Base-by-base conservation (phyloP, 495 filamentous ascomycete species). In the Penicillium atrosanguineum region DNA sequence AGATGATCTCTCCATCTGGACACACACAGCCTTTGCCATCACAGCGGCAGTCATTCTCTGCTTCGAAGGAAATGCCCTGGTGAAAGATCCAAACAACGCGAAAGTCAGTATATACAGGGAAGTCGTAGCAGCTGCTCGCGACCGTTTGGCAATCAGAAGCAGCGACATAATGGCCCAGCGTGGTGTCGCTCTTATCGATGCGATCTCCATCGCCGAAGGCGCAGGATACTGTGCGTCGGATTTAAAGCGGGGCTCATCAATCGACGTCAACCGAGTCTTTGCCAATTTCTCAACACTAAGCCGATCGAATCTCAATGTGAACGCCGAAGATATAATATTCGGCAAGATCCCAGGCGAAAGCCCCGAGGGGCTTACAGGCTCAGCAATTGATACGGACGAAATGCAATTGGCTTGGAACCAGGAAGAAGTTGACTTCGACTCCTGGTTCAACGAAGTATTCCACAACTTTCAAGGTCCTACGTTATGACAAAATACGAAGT, bases 41-140 rank as follows among this genome's bases (percentile, higher is more conserved):
- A 69, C 66, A 5, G 66, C 66, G 3, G 63, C 63, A 1, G 64
- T 69, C 9, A 69, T 69, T 19, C 55, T 69, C 34, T 69, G 66
- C 46, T 69, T 69, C 15, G 61, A 69, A 16, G 50, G 67, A 0
- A 67, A 64, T 40, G 57, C 66, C 12, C 54, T 50, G 15, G 39
- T 55, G 14, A 52, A 64, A 19, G 36, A 59, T 18, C 36, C 56
- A 18, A 48, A 47, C 18, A 44, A 50, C 29, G 46, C 45, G 11
- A 60, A 50, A 16, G 55, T 56, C 1, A 52, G 59, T 21, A 54
- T 54, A 28, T 67, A 67, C 52, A 56, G 55, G 44, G 52, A 54
- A 11, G 66, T 64, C 14, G 61, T 69, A 3, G 7, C 54, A 2
- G 53, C 61, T 6, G 66, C 66, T 20, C 64, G 66, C 36, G 45